Evolutionary conservation across 495 filamentous ascomycete species (phyloP).

Genomic region (Penicillium lagena): DNA sequence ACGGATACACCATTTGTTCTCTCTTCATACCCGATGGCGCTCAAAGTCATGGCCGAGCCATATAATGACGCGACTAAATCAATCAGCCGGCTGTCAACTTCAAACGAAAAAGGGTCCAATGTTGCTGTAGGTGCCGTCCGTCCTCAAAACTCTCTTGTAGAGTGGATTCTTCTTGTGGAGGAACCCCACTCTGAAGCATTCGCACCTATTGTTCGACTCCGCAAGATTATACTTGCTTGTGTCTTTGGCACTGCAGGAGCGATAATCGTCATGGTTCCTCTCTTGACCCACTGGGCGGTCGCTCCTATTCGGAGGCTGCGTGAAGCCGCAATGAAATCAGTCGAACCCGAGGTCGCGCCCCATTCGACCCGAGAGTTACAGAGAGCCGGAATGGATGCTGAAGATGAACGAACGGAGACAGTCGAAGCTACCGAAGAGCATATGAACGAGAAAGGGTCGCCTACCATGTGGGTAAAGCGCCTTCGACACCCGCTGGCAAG

Average conservation of each 20-base stretch:
- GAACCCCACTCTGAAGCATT: slow-evolving; percentile 67
- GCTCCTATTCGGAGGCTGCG: slow-evolving; percentile 73
- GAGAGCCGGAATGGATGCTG: background rate
- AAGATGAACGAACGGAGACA: background rate
- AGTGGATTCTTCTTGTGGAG: slow-evolving; percentile 80
- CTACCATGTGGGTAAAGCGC: slow-evolving; percentile 7
- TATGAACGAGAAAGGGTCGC: slow-evolving; percentile 8
- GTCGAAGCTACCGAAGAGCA: slow-evolving; percentile 14
- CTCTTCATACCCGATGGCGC: slow-evolving; percentile 48
- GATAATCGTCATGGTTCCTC: slow-evolving; percentile 60
- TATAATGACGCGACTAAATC: slow-evolving; percentile 50
- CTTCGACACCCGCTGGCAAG: slow-evolving; percentile 5
- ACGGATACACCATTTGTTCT: slow-evolving; percentile 49
- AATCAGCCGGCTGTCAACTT: slow-evolving; percentile 56
- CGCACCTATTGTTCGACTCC: slow-evolving; percentile 63
- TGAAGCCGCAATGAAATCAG: slow-evolving; percentile 69
- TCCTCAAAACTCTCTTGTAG: slow-evolving; percentile 54
- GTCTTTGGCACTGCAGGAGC: slow-evolving; percentile 76
- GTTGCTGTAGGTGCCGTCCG: slow-evolving; percentile 71
- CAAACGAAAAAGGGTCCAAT: slow-evolving; percentile 56
- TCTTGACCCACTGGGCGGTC: slow-evolving; percentile 73
- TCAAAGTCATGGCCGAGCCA: slow-evolving; percentile 42
- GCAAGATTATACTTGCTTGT: slow-evolving; percentile 72
- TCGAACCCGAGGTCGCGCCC: slow-evolving; percentile 43
- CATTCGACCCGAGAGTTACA: slow-evolving; percentile 16